A percentile compares a stretch with the other conserved stretches of the same genome.
phyloP scores from a whole-genome alignment of 2,329 filamentous ascomycete species.

The Didymosphaeria variabile region DNA sequence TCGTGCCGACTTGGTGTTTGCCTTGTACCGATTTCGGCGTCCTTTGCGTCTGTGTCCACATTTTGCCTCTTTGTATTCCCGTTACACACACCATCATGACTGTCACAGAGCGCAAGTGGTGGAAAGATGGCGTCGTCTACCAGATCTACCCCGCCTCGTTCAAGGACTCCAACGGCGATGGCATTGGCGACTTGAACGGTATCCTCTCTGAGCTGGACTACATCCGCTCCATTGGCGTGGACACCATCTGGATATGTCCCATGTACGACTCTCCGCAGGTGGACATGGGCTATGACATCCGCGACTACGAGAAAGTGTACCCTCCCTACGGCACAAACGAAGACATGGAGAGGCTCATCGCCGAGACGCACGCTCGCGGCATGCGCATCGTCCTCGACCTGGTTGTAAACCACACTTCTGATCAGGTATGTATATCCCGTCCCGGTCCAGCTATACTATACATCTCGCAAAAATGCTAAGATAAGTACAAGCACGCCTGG shows the following conservation, averaged over 20 bases:
- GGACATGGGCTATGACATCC: constrained; percentile 54
- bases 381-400: constrained; percentile 53
- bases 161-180: constrained; percentile 66
- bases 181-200: constrained; percentile 65
- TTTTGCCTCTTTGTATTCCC: background rate
- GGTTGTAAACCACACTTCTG: constrained; percentile 53
- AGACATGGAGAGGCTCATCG: constrained; percentile 51
- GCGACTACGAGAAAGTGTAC: constrained; percentile 50
- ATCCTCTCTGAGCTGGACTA: constrained; percentile 67
- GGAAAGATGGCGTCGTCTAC: constrained; percentile 69
- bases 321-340: constrained; percentile 51
- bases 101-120: constrained; percentile 57
- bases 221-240: constrained; percentile 58
- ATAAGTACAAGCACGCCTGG: constrained; percentile 59
- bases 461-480: constrained; percentile 4
- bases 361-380: constrained; percentile 45
- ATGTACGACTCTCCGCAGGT: constrained; percentile 59
- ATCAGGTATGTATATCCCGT: constrained; percentile 33
- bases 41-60: background rate
- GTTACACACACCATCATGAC: constrained; percentile 35
- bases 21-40: background rate
- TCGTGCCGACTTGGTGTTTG: background rate
- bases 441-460: background rate
- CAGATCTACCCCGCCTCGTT: constrained; percentile 71
- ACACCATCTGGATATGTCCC: constrained; percentile 49